These are phyloP conservation scores for Trematosphaeria pertusa DNA, from an alignment of 2,329 filamentous ascomycete species.

Conservation along the genomic window DNA sequence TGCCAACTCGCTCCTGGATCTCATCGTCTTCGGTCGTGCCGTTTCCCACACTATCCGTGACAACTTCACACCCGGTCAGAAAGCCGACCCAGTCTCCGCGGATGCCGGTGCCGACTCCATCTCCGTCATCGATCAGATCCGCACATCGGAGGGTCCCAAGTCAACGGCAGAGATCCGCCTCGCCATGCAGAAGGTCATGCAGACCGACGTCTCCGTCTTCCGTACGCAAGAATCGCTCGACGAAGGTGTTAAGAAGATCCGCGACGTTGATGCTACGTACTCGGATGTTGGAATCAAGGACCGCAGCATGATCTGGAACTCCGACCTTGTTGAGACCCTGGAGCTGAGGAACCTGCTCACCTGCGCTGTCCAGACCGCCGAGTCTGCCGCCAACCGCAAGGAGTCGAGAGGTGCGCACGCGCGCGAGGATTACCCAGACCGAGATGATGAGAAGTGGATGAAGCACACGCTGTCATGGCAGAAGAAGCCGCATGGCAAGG, in stretches of 20 bases:
- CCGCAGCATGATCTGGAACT: conserved; percentile 99
- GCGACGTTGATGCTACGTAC: conserved; percentile 81
- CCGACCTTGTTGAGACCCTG: conserved; percentile 92
- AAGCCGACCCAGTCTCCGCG: conserved; percentile 78
- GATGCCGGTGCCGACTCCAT: conserved; percentile 92
- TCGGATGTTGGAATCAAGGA: conserved; percentile 92
- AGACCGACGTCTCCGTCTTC: conserved; percentile 96
- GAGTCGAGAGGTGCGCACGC: conserved; percentile 97
- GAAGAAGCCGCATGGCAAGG: conserved; percentile 86
- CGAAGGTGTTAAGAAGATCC: conserved; percentile 89
- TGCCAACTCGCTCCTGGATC: conserved; percentile 96
- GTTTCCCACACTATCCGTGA: conserved; percentile 97
- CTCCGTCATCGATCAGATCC: conserved; percentile 81
- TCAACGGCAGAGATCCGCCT: conserved; percentile 86
- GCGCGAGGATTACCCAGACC: conserved; percentile 93
- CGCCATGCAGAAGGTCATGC: conserved; percentile 98
- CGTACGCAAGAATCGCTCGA: conserved; percentile 91
- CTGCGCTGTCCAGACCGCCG: conserved; percentile 95
- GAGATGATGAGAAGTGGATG: conserved; percentile 98
- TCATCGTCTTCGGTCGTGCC: conserved; percentile 96
- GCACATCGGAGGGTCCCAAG: conserved; percentile 84
- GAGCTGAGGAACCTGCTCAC: conserved; percentile 95
- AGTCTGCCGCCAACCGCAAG: conserved; percentile 89
- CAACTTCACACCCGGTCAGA: conserved; percentile 83
- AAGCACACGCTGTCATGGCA: conserved; percentile 98